A percentile compares a stretch with the other conserved stretches of the same genome.
phyloP scores from a whole-genome alignment of 2,329 filamentous ascomycete genomes.

The Xenosphaeropsis pyriputrescens region DNA sequence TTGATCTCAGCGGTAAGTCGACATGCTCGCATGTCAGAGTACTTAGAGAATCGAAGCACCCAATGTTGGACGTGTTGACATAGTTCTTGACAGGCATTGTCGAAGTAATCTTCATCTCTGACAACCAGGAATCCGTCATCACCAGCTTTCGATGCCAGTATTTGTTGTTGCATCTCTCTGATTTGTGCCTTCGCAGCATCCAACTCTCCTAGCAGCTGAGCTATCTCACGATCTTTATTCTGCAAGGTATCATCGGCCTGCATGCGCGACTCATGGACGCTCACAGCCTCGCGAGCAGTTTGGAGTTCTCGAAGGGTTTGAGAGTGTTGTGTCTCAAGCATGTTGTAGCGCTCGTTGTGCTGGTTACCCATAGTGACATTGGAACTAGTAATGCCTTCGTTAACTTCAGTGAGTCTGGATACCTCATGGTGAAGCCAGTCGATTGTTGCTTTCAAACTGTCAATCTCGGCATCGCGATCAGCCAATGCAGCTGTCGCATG shows the following conservation, averaged over 20 bases:
- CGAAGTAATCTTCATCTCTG: conserved; percentile 89
- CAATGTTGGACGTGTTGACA: conserved; percentile 95
- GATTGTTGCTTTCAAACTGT: conserved; percentile 63
- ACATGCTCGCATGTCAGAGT: conserved; percentile 83
- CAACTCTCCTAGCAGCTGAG: conserved; percentile 60
- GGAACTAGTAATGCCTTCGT: conserved; percentile 62
- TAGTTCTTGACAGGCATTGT: conserved; percentile 82
- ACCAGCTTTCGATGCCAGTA: conserved; percentile 40
- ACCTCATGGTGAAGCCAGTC: conserved; percentile 74
- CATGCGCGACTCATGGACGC: conserved; percentile 45
- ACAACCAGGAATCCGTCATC: conserved; percentile 64
- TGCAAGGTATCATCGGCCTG: conserved; percentile 52
- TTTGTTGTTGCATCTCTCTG: conserved; percentile 39
- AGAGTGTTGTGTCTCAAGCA: conserved; percentile 52
- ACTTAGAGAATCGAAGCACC: conserved; percentile 96
- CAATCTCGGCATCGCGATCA: conserved; percentile 79
- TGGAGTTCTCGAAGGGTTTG: conserved; percentile 55
- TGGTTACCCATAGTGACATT: conserved; percentile 65
- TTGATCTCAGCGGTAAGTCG: conserved; percentile 71
- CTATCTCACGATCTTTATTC: conserved; percentile 75
- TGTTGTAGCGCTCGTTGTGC: conserved; percentile 55
- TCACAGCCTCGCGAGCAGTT: conserved; percentile 47
- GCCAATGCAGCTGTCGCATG: conserved; percentile 56
- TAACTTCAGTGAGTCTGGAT: conserved; percentile 64
- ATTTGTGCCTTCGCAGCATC: conserved; percentile 54